Evolutionary conservation across 352 stramenopile species (phyloP), one percentile per base, ranked within the genome.

Genomic region (Thalassiosira ordinaria): DNA sequence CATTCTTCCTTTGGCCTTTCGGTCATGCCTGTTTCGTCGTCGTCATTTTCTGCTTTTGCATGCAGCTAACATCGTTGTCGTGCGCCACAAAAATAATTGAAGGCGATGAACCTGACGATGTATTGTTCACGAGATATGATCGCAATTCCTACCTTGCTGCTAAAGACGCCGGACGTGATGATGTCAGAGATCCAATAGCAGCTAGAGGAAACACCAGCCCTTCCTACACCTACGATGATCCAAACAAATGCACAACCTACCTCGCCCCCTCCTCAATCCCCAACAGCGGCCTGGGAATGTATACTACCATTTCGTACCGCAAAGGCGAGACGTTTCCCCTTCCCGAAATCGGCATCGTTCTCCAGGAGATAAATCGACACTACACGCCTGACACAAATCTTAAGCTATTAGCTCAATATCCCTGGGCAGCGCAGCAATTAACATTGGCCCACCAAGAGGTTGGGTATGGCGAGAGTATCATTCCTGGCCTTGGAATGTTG

Each of bases 221-320:
- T 63, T 13, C 6, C 26, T 39, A 56, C 47, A 16, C n/a, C 18
- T 20, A 27, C 6, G 24, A 56, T 27, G 64, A 80, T 74, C 57
- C 77, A 8, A 59, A 68, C 59, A 24, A 64, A 62, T 86, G 73
- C 31, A 77, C 62, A 7, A 66, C 33, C 31, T 94, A 92, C 52
- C 46, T 94, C 18, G 89, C 89, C 13, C 60, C 68, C 35, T 92
- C 86, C 0, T 91, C 85, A 0, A 92, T 88, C 2, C 80, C 84
- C 18, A 84, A 84, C 18, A 24, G 57, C 0, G 83, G 89, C 2
- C 27, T 92, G 2, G 89, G 89, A 14, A 88, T 91, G 56, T 89
- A 85, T 61, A 87, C 79, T 22, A 61, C 65, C 6, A 37, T 53
- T 13, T 47, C 62, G 8, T 79, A 80, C 35, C 1, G 24, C 22